These are phyloP conservation scores for Hymenochaete sp. DNA, from an alignment of 1,284 basidiomycete species.

Conservation along the genomic window DNA sequence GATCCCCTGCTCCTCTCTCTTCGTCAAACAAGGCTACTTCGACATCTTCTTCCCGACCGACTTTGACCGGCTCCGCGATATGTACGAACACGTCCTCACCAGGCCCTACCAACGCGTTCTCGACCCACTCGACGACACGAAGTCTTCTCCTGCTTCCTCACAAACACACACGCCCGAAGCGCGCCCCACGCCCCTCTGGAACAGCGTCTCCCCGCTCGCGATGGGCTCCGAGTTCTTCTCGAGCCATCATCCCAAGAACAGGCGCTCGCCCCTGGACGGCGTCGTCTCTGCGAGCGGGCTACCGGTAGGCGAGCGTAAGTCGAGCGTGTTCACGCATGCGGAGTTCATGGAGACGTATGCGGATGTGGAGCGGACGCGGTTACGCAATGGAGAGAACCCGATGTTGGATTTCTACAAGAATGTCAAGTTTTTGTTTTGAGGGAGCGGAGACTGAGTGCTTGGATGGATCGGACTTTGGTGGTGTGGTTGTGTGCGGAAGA, in stretches of 20 bases:
- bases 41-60: constrained; percentile 99
- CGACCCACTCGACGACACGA: constrained; percentile 17
- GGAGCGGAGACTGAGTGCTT: not conserved
- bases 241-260: constrained; percentile 42
- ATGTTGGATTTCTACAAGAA: constrained; percentile 84
- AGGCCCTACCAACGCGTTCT: constrained; percentile 33
- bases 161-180: no score
- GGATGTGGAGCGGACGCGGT: constrained; percentile 54
- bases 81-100: constrained; percentile 78
- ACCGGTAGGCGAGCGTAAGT: constrained; percentile 71
- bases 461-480: no score
- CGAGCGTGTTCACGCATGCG: constrained; percentile 73
- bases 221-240: constrained; percentile 64
- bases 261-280: constrained; percentile 57
- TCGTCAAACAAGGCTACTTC: constrained; percentile 94
- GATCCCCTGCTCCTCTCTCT: constrained; percentile 83
- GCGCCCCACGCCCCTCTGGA: constrained; percentile 43
- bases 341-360: constrained; percentile 82
- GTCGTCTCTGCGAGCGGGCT: constrained; percentile 65
- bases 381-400: constrained; percentile 80
- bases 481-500: no score
- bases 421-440: constrained; percentile 76
- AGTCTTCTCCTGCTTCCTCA: constrained; percentile 36
- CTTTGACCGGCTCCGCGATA: constrained; percentile 77
- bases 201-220: constrained; percentile 41